Percentiles rank a stretch among this genome's conserved stretches.
phyloP scores from a whole-genome alignment of 257 asterid genomes.

The Catharanthus roseus region DNA sequence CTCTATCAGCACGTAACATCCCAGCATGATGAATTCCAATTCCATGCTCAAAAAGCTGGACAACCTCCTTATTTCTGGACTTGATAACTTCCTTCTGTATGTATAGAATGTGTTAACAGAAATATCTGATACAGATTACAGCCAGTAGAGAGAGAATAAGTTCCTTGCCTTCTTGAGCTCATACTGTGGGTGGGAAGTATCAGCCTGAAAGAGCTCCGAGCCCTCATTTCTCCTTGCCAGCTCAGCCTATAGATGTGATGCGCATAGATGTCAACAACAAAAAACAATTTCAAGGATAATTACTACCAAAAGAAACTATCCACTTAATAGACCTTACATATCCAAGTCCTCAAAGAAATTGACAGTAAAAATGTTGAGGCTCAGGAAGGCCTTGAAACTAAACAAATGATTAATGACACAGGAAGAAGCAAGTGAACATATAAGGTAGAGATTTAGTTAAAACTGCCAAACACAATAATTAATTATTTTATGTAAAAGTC shows the following conservation, averaged over 20 bases:
- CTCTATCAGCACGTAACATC: conserved; percentile 92
- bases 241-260: conserved; percentile 56
- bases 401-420: not conserved
- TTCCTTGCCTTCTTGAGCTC: conserved; percentile 68
- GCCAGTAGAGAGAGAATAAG: conserved; percentile 19
- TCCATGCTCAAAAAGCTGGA: conserved; percentile 77
- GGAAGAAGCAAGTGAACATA: not conserved
- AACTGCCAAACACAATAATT: not conserved
- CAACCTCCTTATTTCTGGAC: conserved; percentile 91
- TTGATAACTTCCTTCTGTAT: conserved; percentile 82
- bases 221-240: conserved; percentile 53
- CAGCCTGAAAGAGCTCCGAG: conserved; percentile 60
- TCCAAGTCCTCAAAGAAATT: not conserved
- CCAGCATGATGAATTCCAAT: conserved; percentile 99
- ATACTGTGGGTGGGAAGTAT: conserved; percentile 72
- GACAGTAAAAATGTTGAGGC: not conserved
- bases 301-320: not conserved
- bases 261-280: not conserved
- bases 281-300: not conserved
- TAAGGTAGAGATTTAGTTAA: not conserved
- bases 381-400: not conserved
- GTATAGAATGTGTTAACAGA: conserved; percentile 23
- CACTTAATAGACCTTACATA: not conserved
- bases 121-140: conserved; percentile 17
- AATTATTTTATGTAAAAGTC: not conserved